A percentile compares a stretch with the other conserved stretches of the same genome.
Conservation (phyloP, 768 basidiomycete genomes). For the Neoboletus subvelutipes region DNA sequence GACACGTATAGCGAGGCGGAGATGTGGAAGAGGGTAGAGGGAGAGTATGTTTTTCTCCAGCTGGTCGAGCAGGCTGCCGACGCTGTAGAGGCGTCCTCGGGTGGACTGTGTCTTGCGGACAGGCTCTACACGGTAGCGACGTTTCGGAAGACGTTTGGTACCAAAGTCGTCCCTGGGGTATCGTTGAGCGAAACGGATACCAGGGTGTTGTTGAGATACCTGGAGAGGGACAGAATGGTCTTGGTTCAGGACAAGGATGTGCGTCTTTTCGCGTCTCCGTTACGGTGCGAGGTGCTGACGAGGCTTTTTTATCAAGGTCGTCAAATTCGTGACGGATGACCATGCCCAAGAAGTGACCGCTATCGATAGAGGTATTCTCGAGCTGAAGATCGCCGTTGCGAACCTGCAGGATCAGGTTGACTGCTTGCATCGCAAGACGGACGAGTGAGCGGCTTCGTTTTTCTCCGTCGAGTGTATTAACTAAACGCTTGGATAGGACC, state of each 20-base stretch:
- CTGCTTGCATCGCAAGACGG: slow-evolving; percentile 65
- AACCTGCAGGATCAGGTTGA: slow-evolving; percentile 71
- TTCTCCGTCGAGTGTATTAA: not conserved
- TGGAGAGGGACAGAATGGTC: slow-evolving; percentile 71
- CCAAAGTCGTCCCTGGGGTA: slow-evolving; percentile 38
- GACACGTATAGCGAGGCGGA: slow-evolving; percentile 47
- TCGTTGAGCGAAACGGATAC: slow-evolving; percentile 63
- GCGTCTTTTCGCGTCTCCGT: slow-evolving; percentile 20
- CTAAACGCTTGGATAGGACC: slow-evolving; percentile 44
- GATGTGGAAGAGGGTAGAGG: slow-evolving; percentile 59
- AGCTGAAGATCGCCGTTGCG: slow-evolving; percentile 69
- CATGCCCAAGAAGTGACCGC: slow-evolving; percentile 53
- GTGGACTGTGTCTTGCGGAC: slow-evolving; percentile 51
- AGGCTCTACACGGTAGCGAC: slow-evolving; percentile 57
- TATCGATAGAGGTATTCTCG: slow-evolving; percentile 81
- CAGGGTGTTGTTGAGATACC: slow-evolving; percentile 68
- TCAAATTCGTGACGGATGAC: slow-evolving; percentile 67
- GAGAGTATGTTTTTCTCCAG: slow-evolving; percentile 68
- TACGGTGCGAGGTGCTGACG: not conserved
- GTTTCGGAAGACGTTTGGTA: slow-evolving; percentile 61
- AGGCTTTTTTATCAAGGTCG: slow-evolving; percentile 47
- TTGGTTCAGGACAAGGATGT: slow-evolving; percentile 71
- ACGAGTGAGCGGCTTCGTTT: slow-evolving; percentile 51
- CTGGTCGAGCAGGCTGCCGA: slow-evolving; percentile 69
- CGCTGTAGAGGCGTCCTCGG: slow-evolving; percentile 43